Conservation (phyloP, 345 rosid species). For the Luvunga scandens region DNA sequence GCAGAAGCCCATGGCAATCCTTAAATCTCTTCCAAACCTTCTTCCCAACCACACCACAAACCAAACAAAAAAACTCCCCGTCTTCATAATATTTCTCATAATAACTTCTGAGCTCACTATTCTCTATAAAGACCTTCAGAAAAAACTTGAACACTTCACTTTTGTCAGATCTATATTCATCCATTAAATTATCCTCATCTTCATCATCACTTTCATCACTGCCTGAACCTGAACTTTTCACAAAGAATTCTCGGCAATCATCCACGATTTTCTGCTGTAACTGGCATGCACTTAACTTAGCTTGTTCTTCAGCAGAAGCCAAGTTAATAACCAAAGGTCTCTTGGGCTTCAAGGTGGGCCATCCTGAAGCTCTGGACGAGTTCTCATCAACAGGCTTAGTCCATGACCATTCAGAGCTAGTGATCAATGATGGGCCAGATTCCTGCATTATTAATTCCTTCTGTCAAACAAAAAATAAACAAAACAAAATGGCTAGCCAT, state of each 20-base stretch:
- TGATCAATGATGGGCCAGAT: constrained; percentile 2
- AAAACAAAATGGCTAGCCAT: background rate
- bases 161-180: constrained; percentile 23
- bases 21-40: constrained; percentile 41
- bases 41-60: constrained; percentile 39
- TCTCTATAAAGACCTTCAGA: constrained; percentile 36
- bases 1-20: constrained; percentile 41
- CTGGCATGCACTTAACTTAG: constrained; percentile 7
- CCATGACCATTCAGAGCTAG: constrained; percentile 23
- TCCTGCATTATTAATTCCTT: constrained; percentile 18
- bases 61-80: constrained; percentile 45
- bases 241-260: constrained; percentile 20
- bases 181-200: constrained; percentile 8
- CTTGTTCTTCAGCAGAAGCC: constrained; percentile 17
- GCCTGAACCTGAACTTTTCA: constrained; percentile 12
- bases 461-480: background rate
- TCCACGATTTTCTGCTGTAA: constrained; percentile 22
- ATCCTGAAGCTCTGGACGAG: background rate
- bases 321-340: background rate
- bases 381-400: constrained; percentile 1
- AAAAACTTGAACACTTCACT: constrained; percentile 35
- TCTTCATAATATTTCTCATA: constrained; percentile 31
- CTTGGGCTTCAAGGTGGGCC: constrained; percentile 19
- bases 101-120: constrained; percentile 40
- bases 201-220: constrained; percentile 24